Base-by-base conservation (phyloP, 2,329 filamentous ascomycete species). In the Colletotrichum limetticola region DNA sequence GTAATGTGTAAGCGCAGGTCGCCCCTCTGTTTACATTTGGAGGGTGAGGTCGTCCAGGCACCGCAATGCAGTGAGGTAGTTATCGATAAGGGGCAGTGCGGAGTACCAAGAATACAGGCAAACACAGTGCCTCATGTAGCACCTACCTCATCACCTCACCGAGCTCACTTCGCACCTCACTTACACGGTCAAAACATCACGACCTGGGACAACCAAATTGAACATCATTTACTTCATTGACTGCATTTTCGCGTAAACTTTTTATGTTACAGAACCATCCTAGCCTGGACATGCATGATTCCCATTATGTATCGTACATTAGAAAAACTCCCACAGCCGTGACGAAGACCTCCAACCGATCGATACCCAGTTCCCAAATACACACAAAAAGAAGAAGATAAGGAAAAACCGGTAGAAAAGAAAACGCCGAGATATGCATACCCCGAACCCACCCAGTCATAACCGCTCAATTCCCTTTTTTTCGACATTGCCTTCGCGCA, bases 371-470 rank as follows among this genome's bases (percentile, higher is more conserved):
- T 19, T 53, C 71, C 66, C 28, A 71, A 66, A 58, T 53, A 32
- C 61, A 49, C 58, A 61, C 60, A 70, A 56, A 56, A 60, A 60
- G 32, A 56, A 19, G 37, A 32, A 63, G 24, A n/a, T 55, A 37
- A 37, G 16, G 53, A 24, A 24, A 63, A 72, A 49, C 11, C 28
- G 42, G 12, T n/a, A 68, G 14, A 62, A 66, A 37, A 60, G 53
- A 66, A 66, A 74, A 74, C 73, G 71, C 71, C 71, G 66, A 74
- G 65, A 74, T 66, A 74, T 74, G 73, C 73, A 74, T 60, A 59
- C 46, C 73, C 56, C 37, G 56, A 70, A 55, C 56, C 72, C 37
- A 58, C 49, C 42, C 32, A 28, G 61, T 63, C 60, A 49, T 65
- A 56, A 42, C 30, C 65, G 60, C 56, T 70, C 22, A 30, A 68